phyloP scores from a whole-genome alignment of 495 filamentous ascomycete genomes.

The Penicillium fimorum region DNA sequence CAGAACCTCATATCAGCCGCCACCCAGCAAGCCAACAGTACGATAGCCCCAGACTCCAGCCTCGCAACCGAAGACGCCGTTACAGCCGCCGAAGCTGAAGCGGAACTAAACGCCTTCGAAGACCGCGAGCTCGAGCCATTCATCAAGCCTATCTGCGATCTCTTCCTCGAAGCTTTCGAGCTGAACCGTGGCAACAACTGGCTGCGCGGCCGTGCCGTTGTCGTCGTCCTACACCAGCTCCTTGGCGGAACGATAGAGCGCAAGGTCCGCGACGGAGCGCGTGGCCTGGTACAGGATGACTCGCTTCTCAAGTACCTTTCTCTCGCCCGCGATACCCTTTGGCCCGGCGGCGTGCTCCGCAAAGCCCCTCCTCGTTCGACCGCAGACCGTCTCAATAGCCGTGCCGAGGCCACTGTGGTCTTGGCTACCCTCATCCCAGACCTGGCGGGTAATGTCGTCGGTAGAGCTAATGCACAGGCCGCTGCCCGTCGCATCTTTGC shows the following conservation, averaged over 20 bases:
- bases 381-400: constrained; percentile 66
- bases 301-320: constrained; percentile 71
- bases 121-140: constrained; percentile 87
- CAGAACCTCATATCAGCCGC: constrained; percentile 91
- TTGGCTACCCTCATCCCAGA: constrained; percentile 80
- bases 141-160: constrained; percentile 96
- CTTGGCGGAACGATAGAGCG: constrained; percentile 88
- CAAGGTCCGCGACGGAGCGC: constrained; percentile 80
- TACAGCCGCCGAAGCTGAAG: constrained; percentile 84
- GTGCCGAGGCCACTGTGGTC: constrained; percentile 71
- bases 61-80: constrained; percentile 58
- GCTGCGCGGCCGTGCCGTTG: constrained; percentile 92
- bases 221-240: constrained; percentile 72
- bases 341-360: constrained; percentile 66
- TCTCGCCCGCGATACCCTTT: constrained; percentile 70
- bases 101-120: constrained; percentile 92
- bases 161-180: constrained; percentile 95
- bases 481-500: constrained; percentile 78
- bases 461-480: constrained; percentile 77
- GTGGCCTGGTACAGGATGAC: constrained; percentile 69
- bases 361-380: constrained; percentile 51
- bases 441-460: constrained; percentile 79
- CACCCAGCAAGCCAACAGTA: constrained; percentile 65
- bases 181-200: constrained; percentile 89
- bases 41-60: constrained; percentile 33